phyloP scores from a whole-genome alignment of 805 yeast species.

The Candida lessepsii region DNA sequence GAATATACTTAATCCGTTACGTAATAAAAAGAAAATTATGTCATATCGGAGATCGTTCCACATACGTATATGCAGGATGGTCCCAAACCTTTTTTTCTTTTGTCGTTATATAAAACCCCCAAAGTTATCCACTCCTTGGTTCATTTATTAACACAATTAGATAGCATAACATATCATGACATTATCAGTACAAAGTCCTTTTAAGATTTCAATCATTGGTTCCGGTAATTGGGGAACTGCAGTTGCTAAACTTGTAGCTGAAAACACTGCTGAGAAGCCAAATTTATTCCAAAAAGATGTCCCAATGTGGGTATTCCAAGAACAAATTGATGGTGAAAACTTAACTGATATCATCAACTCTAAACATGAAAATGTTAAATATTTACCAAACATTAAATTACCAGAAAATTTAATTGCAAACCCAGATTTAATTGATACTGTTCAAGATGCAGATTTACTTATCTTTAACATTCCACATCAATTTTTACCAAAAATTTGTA shows the following conservation, averaged over 20 bases:
- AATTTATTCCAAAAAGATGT: constrained; percentile 70
- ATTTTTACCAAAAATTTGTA: constrained; percentile 75
- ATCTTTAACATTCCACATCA: constrained; percentile 98
- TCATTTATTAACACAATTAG: too few relatives aligned
- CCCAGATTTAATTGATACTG: constrained; percentile 78
- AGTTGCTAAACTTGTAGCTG: constrained; percentile 92
- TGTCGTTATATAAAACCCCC: constrained; percentile 1
- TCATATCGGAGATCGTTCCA: constrained; percentile 7
- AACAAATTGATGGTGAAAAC: constrained; percentile 70
- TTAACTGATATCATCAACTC: constrained; percentile 89
- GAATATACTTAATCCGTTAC: constrained; percentile 6
- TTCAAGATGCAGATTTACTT: constrained; percentile 76
- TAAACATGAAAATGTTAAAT: constrained; percentile 90
- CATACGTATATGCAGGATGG: background rate
- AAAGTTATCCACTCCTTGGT: too few relatives aligned
- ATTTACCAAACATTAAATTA: constrained; percentile 82
- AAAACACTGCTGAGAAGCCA: constrained; percentile 73
- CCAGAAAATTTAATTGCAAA: constrained; percentile 87
- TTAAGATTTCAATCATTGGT: constrained; percentile 68
- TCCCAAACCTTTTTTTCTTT: constrained; percentile 3
- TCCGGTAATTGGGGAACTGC: constrained; percentile 99
- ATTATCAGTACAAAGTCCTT: constrained; percentile 22
- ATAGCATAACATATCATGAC: constrained; percentile 1
- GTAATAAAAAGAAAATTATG: constrained; percentile 3
- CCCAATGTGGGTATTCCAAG: constrained; percentile 97